Evolutionary conservation across 257 asterid genomes (phyloP), one percentile per base, ranked within the genome.

Genomic region (Catharanthus roseus): DNA sequence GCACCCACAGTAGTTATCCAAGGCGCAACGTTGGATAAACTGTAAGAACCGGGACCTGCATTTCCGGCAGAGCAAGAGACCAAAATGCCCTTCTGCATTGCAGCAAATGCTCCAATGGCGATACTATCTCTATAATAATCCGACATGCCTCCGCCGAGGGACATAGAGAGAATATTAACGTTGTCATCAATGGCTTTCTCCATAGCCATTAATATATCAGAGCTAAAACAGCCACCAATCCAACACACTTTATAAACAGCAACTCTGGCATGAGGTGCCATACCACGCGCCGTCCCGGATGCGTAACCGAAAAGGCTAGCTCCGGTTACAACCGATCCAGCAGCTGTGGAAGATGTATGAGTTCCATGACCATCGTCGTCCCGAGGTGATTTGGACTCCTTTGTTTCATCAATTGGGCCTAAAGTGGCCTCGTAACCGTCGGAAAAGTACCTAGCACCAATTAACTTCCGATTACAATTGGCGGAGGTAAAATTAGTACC

Each of bases 341-440:
- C 91, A 19, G 99, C 96, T 2, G 97, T 93, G 39, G 96, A 71
- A 5, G 99, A 77, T 0, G 99, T 93, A 81, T 93, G 99, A 38
- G 99, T 91, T 31, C 99, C 97, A 10, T 93, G 97, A 1, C 99
- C 99, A 18, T 91, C 96, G 67, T 89, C 96, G 65, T 93, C 99
- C 0, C 96, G 77, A 5, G 99, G 86, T 7, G 97, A 93, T 82
- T 72, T 93, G 0, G 89, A 88, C 26, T 91, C 97, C 65, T 78
- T 84, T 0, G 95, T 34, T 45, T 68, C 90, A 68, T 91, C 93
- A 21, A 91, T 76, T 21, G 95, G 87, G 60, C 96, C 97, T 23
- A 86, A 60, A 0, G 89, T 81, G 2, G 95, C 95, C 71, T 93
- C 99, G 26, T 89, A 89, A 3, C 99, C 96, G 1, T 31, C 85